Evolutionary conservation across 768 basidiomycete species (phyloP).

Genomic region (Lactifluus volemus): DNA sequence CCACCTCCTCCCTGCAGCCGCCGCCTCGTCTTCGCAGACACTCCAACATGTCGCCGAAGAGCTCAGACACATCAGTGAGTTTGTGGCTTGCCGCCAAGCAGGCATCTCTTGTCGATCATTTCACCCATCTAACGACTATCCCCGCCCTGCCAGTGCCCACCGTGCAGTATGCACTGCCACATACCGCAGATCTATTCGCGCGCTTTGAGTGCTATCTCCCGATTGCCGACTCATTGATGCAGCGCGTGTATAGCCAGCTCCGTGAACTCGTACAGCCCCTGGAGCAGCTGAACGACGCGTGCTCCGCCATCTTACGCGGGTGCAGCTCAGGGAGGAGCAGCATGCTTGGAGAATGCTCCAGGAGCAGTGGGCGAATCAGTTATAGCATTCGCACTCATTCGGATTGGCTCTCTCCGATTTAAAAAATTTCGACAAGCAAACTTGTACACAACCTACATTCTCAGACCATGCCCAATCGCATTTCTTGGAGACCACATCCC

Average conservation of each 20-base stretch:
- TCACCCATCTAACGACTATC: not conserved
- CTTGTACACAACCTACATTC: not conserved
- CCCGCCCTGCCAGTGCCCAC: not conserved
- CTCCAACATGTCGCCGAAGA: not conserved
- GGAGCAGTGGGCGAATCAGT: not conserved
- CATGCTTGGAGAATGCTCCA: not conserved
- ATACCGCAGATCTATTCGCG: not conserved
- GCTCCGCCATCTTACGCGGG: not conserved
- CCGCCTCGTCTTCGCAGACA: not conserved
- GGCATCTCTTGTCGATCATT: not conserved
- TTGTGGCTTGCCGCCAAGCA: not conserved
- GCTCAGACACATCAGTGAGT: not conserved
- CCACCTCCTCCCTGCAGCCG: slow-evolving; percentile 1
- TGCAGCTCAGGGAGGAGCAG: slow-evolving; percentile 3
- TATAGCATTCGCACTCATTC: not conserved
- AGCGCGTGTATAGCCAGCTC: not conserved
- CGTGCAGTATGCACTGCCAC: not conserved
- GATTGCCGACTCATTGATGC: not conserved
- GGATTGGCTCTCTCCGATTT: not conserved
- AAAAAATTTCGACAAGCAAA: not conserved
- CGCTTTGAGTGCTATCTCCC: not conserved
- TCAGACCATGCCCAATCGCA: not conserved
- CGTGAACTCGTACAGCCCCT: slow-evolving; percentile 1
- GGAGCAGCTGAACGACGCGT: slow-evolving; percentile 4
- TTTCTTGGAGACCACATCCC: not conserved